Percentiles rank a stretch among this genome's conserved stretches.
Conservation (phyloP, 2,329 filamentous ascomycete species). For the Lomentospora prolificans region DNA sequence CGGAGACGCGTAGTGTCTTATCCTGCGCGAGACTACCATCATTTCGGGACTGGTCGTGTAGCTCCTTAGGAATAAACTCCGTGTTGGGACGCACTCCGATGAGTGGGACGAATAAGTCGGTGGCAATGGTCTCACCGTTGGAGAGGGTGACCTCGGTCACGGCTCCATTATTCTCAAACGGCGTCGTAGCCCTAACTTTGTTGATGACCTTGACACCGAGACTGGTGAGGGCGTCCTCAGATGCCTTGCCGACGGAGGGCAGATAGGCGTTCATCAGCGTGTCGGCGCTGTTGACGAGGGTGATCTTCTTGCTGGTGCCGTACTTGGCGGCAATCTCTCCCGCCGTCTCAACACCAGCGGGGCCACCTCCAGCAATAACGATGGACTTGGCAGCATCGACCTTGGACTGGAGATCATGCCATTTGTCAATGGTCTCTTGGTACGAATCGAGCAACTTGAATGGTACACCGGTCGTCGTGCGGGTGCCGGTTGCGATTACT, state of each 20-base stretch:
- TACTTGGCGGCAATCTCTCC: slow-evolving; percentile 26
- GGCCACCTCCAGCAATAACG: slow-evolving; percentile 26
- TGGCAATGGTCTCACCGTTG: slow-evolving; percentile 21
- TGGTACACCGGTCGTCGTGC: slow-evolving; percentile 22
- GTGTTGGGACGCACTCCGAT: slow-evolving; percentile 36
- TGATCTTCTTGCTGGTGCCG: slow-evolving; percentile 18
- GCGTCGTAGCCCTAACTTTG: slow-evolving; percentile 24
- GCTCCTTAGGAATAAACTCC: slow-evolving; percentile 26
- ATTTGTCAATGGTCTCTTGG: slow-evolving; percentile 28
- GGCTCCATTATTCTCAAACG: background rate
- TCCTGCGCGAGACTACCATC: slow-evolving; percentile 25
- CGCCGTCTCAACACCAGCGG: slow-evolving; percentile 27
- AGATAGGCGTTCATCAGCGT: slow-evolving; percentile 12
- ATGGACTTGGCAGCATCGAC: slow-evolving; percentile 27
- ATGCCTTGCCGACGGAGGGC: slow-evolving; percentile 26
- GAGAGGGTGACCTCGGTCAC: slow-evolving; percentile 22
- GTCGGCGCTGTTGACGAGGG: slow-evolving; percentile 11
- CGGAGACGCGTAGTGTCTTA: slow-evolving; percentile 23
- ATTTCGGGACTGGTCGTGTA: slow-evolving; percentile 22
- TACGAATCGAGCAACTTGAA: slow-evolving; percentile 38
- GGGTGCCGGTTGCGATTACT: slow-evolving; percentile 34
- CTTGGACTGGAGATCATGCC: slow-evolving; percentile 25
- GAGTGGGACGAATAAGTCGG: slow-evolving; percentile 35
- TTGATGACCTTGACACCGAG: slow-evolving; percentile 32
- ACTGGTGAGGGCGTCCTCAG: slow-evolving; percentile 28